phyloP scores from a whole-genome alignment of 2,329 filamentous ascomycete genomes.

The Tolypocladium amazonense region DNA sequence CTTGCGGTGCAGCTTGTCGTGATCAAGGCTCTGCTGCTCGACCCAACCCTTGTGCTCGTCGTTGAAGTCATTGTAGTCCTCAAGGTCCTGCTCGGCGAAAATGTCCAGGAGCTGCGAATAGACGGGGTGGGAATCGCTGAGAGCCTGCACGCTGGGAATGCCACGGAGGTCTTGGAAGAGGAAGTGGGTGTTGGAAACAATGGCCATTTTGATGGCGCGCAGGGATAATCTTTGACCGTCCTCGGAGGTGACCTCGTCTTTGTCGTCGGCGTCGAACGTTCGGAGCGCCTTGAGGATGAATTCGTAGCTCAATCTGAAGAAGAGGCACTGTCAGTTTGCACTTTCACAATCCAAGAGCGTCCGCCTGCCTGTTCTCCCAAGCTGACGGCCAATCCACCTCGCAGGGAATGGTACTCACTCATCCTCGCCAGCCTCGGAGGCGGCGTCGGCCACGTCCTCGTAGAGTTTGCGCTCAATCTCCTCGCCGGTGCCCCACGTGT shows the following conservation, averaged over 20 bases:
- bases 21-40: slow-evolving; percentile 63
- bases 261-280: slow-evolving; percentile 46
- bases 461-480: slow-evolving; percentile 81
- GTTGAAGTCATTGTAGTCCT: slow-evolving; percentile 93
- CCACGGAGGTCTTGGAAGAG: slow-evolving; percentile 73
- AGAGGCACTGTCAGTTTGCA: not conserved
- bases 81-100: slow-evolving; percentile 86
- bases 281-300: slow-evolving; percentile 54
- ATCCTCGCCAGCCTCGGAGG: slow-evolving; percentile 65
- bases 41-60: slow-evolving; percentile 83
- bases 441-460: slow-evolving; percentile 70
- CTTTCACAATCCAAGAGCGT: not conserved
- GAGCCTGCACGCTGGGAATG: slow-evolving; percentile 73
- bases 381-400: not conserved
- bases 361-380: not conserved
- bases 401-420: slow-evolving; percentile 41
- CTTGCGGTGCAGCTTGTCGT: slow-evolving; percentile 74
- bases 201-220: slow-evolving; percentile 42
- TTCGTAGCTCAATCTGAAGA: slow-evolving; percentile 48
- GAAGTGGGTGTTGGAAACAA: slow-evolving; percentile 46
- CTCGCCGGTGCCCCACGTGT: slow-evolving; percentile 70
- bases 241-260: slow-evolving; percentile 45
- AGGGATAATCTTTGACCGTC: slow-evolving; percentile 51
- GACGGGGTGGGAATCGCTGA: slow-evolving; percentile 72
- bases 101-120: slow-evolving; percentile 92